Conservation (phyloP, 139 green algal genomes). For the Desmodesmus armatus region DNA sequence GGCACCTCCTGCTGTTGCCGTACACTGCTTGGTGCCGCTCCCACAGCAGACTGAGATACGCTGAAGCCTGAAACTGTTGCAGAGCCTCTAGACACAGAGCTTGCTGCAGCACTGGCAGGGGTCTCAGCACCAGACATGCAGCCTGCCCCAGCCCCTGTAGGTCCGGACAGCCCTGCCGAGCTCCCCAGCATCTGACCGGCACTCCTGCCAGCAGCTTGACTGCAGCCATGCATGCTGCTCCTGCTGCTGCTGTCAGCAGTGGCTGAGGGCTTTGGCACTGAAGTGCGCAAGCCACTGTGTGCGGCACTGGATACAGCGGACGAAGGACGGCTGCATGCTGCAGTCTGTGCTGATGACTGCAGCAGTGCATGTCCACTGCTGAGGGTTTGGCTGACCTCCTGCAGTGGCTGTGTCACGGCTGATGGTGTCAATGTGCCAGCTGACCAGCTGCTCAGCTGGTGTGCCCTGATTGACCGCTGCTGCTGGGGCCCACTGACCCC, state of each 20-base stretch:
- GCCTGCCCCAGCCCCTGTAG: background rate
- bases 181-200: background rate
- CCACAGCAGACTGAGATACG: background rate
- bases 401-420: too few relatives aligned
- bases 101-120: too few relatives aligned
- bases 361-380: background rate
- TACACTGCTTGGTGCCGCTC: background rate
- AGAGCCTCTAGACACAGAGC: background rate
- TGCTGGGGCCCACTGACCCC: background rate
- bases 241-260: background rate
- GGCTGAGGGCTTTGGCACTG: background rate
- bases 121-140: background rate
- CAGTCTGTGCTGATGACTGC: background rate
- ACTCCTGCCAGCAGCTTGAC: background rate
- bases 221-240: background rate
- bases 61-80: background rate
- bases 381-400: too few relatives aligned
- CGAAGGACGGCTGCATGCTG: background rate
- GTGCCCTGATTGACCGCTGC: background rate
- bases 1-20: too few relatives aligned
- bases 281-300: background rate
- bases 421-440: background rate
- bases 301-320: background rate
- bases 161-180: background rate
- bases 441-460: slow-evolving; percentile 1